A percentile compares a stretch with the other conserved stretches of the same genome.
Conservation (phyloP, 2,329 filamentous ascomycete genomes). For the Colletotrichum musicola region DNA sequence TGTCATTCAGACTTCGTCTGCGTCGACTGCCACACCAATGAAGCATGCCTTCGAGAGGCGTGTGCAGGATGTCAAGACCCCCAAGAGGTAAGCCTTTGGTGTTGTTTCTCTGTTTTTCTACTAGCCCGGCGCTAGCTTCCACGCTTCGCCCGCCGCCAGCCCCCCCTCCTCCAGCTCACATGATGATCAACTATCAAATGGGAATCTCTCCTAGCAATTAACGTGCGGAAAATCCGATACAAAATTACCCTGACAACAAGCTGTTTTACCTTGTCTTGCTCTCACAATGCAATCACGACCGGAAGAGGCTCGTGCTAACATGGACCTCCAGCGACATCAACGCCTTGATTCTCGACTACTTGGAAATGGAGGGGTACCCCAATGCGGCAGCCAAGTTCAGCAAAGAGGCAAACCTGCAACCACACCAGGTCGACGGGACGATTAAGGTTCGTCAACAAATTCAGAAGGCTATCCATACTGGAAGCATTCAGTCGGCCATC, state of each 20-base stretch:
- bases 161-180: constrained; percentile 47
- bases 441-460: constrained; percentile 87
- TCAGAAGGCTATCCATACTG: constrained; percentile 84
- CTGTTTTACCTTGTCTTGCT: constrained; percentile 35
- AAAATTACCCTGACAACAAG: constrained; percentile 74
- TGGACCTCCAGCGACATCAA: constrained; percentile 84
- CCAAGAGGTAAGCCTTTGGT: constrained; percentile 81
- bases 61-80: constrained; percentile 85
- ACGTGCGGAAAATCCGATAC: constrained; percentile 88
- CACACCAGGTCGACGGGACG: constrained; percentile 77
- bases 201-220: constrained; percentile 99
- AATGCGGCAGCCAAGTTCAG: constrained; percentile 94
- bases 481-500: constrained; percentile 88
- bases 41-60: constrained; percentile 83
- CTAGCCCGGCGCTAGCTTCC: constrained; percentile 27
- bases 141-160: constrained; percentile 33
- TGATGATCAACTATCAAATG: constrained; percentile 95
- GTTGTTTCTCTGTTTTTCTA: constrained; percentile 18
- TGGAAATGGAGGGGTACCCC: constrained; percentile 95
- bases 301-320: constrained; percentile 44
- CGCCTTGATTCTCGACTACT: constrained; percentile 93
- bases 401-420: constrained; percentile 88
- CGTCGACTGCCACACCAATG: constrained; percentile 78
- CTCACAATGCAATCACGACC: constrained; percentile 2
- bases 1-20: constrained; percentile 72